Conservation (phyloP, 1,284 basidiomycete genomes). For the Pterula multifida region DNA sequence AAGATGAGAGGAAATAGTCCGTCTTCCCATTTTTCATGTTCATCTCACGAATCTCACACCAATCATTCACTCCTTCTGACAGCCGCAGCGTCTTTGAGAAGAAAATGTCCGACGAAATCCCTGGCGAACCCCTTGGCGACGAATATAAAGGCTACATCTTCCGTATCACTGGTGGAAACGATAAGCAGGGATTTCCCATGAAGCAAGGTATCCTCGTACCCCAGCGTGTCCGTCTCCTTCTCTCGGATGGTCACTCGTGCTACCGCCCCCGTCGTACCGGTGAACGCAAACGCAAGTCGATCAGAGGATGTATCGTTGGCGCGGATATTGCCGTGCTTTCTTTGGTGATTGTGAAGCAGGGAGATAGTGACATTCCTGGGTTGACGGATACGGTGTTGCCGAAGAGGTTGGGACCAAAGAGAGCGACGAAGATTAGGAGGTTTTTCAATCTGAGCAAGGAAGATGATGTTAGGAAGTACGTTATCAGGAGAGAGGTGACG, state of each 20-base stretch:
- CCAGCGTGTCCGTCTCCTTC: constrained; percentile 89
- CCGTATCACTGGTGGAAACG: constrained; percentile 94
- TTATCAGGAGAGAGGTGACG: constrained; percentile 85
- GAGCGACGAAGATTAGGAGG: constrained; percentile 89
- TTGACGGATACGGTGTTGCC: constrained; percentile 90
- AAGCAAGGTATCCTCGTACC: constrained; percentile 98
- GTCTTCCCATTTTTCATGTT: constrained; percentile 17
- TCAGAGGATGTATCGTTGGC: constrained; percentile 96
- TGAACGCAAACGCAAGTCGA: constrained; percentile 98
- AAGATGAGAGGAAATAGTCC: constrained; percentile 85
- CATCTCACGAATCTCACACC: constrained; percentile 4
- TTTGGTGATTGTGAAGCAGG: constrained; percentile 95
- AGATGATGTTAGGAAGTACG: constrained; percentile 97
- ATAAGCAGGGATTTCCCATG: constrained; percentile 98
- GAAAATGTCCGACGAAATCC: constrained; percentile 92
- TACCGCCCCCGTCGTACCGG: constrained; percentile 89
- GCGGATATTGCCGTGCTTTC: constrained; percentile 94
- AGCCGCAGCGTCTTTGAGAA: constrained; percentile 95
- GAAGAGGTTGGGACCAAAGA: constrained; percentile 93
- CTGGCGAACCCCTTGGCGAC: constrained; percentile 84
- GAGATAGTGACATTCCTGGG: constrained; percentile 84
- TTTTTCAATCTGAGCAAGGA: constrained; percentile 99
- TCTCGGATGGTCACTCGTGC: constrained; percentile 94
- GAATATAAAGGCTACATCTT: constrained; percentile 98
- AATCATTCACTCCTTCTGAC: constrained; percentile 8